A percentile compares a stretch with the other conserved stretches of the same genome.
Evolutionary conservation across 768 basidiomycete genomes (phyloP).

Genomic region (Leucocoprinus birnbaumii): DNA sequence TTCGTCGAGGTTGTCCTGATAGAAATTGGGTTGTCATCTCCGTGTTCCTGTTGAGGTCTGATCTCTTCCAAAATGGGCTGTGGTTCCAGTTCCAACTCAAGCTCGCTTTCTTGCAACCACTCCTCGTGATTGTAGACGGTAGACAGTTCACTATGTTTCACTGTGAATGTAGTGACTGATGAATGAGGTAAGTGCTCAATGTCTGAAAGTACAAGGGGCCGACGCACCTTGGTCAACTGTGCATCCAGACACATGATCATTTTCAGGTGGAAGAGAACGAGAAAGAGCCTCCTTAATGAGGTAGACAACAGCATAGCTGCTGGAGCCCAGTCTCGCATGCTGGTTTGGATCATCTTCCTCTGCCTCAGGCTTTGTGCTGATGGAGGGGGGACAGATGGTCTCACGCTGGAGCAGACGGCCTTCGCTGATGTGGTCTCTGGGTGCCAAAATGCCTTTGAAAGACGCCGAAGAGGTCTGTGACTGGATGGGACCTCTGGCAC

Average conservation of each 20-base stretch:
- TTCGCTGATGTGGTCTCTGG: constrained; percentile 73
- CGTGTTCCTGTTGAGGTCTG: constrained; percentile 40
- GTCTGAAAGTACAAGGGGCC: too few relatives aligned
- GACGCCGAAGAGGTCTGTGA: constrained; percentile 37
- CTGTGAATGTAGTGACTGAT: too few relatives aligned
- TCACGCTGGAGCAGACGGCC: constrained; percentile 68
- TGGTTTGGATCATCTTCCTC: constrained; percentile 27
- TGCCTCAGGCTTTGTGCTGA: constrained; percentile 31
- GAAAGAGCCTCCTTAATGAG: too few relatives aligned
- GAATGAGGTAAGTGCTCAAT: too few relatives aligned
- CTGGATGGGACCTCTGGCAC: constrained; percentile 22
- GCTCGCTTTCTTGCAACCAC: constrained; percentile 38
- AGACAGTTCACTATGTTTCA: constrained; percentile 48
- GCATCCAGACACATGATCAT: too few relatives aligned
- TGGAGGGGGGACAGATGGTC: constrained; percentile 54
- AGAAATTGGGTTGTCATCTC: constrained; percentile 37
- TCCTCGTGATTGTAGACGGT: constrained; percentile 58
- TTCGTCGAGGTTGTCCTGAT: constrained; percentile 73
- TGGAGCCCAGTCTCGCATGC: too few relatives aligned
- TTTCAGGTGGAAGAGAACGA: too few relatives aligned
- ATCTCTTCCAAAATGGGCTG: constrained; percentile 42
- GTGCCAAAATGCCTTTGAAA: constrained; percentile 60
- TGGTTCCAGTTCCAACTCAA: constrained; percentile 28
- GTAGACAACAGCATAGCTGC: too few relatives aligned
- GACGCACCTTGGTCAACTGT: too few relatives aligned